Evolutionary conservation across 2,329 filamentous ascomycete species (phyloP).

Genomic region (Curvularia verruculosa): DNA sequence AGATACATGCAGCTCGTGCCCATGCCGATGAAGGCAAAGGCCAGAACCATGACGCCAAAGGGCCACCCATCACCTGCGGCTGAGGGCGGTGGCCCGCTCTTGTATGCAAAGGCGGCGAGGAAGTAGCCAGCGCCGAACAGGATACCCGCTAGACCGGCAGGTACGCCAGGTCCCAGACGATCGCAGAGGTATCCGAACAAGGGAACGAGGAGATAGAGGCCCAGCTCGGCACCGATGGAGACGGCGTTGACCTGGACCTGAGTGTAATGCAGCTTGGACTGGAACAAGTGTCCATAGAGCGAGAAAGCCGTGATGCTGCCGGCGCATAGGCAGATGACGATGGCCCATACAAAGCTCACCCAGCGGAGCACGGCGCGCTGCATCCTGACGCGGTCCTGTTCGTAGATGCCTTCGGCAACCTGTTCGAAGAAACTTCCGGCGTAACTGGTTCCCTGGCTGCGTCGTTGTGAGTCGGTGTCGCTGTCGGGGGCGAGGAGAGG

Average conservation of each 20-base stretch:
- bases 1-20: conserved; percentile 91
- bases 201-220: conserved; percentile 91
- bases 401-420: conserved; percentile 65
- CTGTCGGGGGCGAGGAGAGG: conserved; percentile 51
- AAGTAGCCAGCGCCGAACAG: conserved; percentile 84
- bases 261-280: conserved; percentile 82
- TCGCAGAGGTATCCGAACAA: conserved; percentile 91
- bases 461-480: conserved; percentile 40
- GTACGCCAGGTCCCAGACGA: conserved; percentile 77
- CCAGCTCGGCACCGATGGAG: conserved; percentile 83
- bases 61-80: conserved; percentile 66
- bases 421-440: conserved; percentile 64
- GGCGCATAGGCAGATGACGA: conserved; percentile 74
- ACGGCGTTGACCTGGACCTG: conserved; percentile 93
- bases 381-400: conserved; percentile 62
- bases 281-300: conserved; percentile 89
- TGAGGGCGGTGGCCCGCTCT: conserved; percentile 60
- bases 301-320: conserved; percentile 94
- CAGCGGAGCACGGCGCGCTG: conserved; percentile 60
- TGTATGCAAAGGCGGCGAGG: conserved; percentile 80
- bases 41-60: conserved; percentile 81
- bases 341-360: conserved; percentile 64
- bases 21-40: conserved; percentile 82
- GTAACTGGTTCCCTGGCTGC: conserved; percentile 54
- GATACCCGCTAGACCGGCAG: conserved; percentile 73